A percentile compares a stretch with the other conserved stretches of the same genome.
Evolutionary conservation across 192 early-diverging fungal species (phyloP).

Genomic region (Backusella liffmaniae): DNA sequence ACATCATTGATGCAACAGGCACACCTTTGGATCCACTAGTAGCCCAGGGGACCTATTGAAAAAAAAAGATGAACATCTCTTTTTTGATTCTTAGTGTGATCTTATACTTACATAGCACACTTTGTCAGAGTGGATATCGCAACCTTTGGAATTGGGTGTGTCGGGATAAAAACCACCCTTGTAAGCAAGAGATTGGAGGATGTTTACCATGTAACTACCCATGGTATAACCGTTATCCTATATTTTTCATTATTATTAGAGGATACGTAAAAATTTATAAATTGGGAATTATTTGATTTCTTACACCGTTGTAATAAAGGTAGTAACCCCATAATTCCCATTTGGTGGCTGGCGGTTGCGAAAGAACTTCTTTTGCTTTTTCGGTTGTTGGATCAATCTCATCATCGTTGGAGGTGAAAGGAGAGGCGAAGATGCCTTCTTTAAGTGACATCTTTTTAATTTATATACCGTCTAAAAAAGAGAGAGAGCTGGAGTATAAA

Average conservation of each 20-base stretch:
- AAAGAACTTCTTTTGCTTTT: background rate
- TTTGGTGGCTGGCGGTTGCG: slow-evolving; percentile 30
- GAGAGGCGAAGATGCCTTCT: slow-evolving; percentile 19
- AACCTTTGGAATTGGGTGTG: slow-evolving; percentile 15
- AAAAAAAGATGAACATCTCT: no score
- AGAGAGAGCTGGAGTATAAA: background rate
- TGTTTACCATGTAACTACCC: slow-evolving; percentile 30
- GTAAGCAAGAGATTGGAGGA: slow-evolving; percentile 28
- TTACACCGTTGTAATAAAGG: slow-evolving; percentile 40
- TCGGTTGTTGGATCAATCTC: slow-evolving; percentile 21
- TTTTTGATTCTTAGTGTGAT: no score
- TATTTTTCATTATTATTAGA: background rate
- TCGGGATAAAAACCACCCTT: slow-evolving; percentile 24
- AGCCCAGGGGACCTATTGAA: slow-evolving; percentile 12
- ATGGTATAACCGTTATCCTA: slow-evolving; percentile 38
- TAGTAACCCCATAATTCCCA: slow-evolving; percentile 39
- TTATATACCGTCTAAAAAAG: background rate
- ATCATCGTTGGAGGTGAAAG: slow-evolving; percentile 30
- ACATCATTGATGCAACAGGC: slow-evolving; percentile 32
- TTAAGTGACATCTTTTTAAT: background rate
- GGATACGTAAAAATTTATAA: background rate
- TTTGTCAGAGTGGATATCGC: slow-evolving; percentile 14
- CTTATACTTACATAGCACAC: slow-evolving; percentile 15
- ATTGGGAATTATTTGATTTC: background rate
- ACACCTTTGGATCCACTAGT: background rate